Base-by-base conservation (phyloP, 2,329 filamentous ascomycete species). In the Talaromyces sp. region DNA sequence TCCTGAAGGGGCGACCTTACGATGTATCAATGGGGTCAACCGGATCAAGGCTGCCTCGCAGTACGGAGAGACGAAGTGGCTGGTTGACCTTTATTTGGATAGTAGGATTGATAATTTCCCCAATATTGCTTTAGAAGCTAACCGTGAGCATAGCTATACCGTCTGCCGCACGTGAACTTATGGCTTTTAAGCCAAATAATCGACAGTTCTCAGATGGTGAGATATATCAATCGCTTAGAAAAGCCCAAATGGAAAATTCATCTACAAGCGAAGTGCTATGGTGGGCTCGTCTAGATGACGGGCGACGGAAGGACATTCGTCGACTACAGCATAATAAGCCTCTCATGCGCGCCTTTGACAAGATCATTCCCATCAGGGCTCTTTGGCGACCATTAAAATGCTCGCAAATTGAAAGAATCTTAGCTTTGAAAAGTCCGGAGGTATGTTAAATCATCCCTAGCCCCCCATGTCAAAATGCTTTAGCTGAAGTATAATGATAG, bases 171-270 rank as follows among this genome's bases (percentile, higher is more conserved):
- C n/a, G n/a, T n/a, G n/a, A n/a, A n/a, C n/a, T n/a, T n/a, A n/a
- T n/a, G n/a, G n/a, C n/a, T n/a, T 52, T 35, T 17, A 42, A 49
- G 44, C 54, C 29, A 40, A 54, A 24, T 49, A 51, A 2, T 3
- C 45, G 2, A 57, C 35, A 54, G 3, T 40, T 47, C 16, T 43
- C 51, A 0, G 48, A 57, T 44, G 51, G 55, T 7, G 51, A 57
- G 19, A 57, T 57, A 14, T 57, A 57, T 41, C 51, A 48, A 22
- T 47, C 32, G 3, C 40, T 54, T 3, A 51, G 55, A 14, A 2
- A 29, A 17, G 46, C 49, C 22, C 48, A 57, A 32, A 13, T 57
- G 46, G 32, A 35, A 1, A 8, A 36, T 2, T 47, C 54, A 17
- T 29, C 1, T 11, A 29, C 30, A 3, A 16, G 37, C 24, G 55